These are phyloP conservation scores for Tephrocybe sp. DNA, from an alignment of 768 basidiomycete genomes.

Conservation along the genomic window DNA sequence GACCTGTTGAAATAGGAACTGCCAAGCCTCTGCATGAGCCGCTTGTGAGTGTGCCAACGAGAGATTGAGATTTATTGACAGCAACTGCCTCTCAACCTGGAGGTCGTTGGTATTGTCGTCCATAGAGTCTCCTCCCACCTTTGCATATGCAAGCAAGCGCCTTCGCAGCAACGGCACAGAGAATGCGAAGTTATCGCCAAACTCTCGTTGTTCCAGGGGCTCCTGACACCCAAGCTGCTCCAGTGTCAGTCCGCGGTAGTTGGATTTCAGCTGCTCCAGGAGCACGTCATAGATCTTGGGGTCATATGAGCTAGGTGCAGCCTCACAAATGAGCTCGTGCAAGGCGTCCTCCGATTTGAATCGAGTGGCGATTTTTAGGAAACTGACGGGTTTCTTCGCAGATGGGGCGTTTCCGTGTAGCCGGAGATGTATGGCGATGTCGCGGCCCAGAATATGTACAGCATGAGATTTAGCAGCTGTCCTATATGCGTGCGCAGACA, in stretches of 20 bases:
- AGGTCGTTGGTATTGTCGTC: conserved; percentile 44
- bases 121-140: conserved; percentile 37
- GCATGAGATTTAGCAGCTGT: conserved; percentile 74
- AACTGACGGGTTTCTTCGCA: conserved; percentile 58
- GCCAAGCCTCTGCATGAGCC: conserved; percentile 77
- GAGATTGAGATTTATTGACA: conserved; percentile 84
- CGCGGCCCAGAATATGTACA: conserved; percentile 70
- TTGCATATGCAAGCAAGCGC: conserved; percentile 55
- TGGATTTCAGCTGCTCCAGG: conserved; percentile 42
- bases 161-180: conserved; percentile 56
- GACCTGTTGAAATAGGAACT: conserved; percentile 62
- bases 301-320: conserved; percentile 69
- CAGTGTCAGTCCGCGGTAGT: conserved; percentile 62
- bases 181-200: conserved; percentile 81
- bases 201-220: conserved; percentile 67
- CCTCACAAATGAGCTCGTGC: conserved; percentile 66
- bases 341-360: conserved; percentile 67
- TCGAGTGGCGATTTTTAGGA: conserved; percentile 50
- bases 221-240: conserved; percentile 64
- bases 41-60: conserved; percentile 82
- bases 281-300: conserved; percentile 71
- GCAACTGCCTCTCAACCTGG: conserved; percentile 59
- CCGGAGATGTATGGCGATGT: conserved; percentile 64
- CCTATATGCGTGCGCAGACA: conserved; percentile 67
- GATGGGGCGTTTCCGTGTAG: conserved; percentile 34